phyloP scores from a whole-genome alignment of 208 protist genomes.

The Lotmaria passim region DNA sequence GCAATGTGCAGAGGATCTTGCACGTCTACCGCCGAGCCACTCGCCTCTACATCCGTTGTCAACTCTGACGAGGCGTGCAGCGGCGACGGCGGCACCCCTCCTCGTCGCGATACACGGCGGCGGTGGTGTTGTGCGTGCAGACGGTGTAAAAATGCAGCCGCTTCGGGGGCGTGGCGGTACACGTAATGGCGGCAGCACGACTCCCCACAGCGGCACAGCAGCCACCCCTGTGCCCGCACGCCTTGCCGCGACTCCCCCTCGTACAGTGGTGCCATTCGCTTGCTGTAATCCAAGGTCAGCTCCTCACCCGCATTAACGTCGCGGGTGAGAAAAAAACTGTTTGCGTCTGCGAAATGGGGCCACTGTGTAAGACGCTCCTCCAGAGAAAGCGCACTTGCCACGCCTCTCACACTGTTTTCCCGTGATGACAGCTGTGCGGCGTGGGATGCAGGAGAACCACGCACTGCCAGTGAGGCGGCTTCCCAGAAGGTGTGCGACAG shows the following conservation, averaged over 20 bases:
- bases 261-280: conserved; percentile 59
- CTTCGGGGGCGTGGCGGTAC: conserved; percentile 36
- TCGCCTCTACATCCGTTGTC: background rate
- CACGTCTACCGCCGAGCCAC: background rate
- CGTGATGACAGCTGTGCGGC: background rate
- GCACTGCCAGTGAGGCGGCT: conserved; percentile 29
- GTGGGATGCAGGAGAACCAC: background rate
- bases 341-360: conserved; percentile 65
- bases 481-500: conserved; percentile 72
- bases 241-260: conserved; percentile 30
- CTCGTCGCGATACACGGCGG: background rate
- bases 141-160: conserved; percentile 10
- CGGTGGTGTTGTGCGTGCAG: conserved; percentile 7
- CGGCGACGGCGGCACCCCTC: background rate
- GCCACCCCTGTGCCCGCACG: conserved; percentile 33
- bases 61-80: background rate
- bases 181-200: conserved; percentile 63
- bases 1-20: conserved; percentile 27
- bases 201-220: conserved; percentile 59
- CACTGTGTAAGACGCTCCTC: conserved; percentile 44
- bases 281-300: conserved; percentile 75
- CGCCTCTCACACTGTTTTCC: background rate
- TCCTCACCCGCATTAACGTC: conserved; percentile 70
- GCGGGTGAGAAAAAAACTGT: conserved; percentile 73
- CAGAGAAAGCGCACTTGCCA: background rate